These are phyloP conservation scores for Hamigera avellanea DNA, from an alignment of 495 filamentous ascomycete genomes.

Conservation along the genomic window DNA sequence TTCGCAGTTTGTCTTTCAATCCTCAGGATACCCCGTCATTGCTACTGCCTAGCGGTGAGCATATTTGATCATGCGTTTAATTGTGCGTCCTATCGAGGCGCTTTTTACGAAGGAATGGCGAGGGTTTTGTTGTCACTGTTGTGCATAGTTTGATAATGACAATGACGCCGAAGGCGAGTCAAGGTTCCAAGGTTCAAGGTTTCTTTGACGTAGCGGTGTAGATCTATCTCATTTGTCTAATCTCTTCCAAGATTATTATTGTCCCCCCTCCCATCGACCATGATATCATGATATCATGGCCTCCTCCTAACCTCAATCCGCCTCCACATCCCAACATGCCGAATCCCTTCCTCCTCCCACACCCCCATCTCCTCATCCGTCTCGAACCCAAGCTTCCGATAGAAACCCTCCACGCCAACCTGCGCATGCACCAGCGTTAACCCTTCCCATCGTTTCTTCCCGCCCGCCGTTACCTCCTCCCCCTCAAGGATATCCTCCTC, in stretches of 20 bases:
- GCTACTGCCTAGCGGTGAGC: constrained; percentile 11
- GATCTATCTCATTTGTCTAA: background rate
- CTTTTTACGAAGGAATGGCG: background rate
- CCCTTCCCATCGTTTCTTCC: constrained; percentile 61
- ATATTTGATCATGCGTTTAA: constrained; percentile 6
- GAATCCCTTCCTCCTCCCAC: constrained; percentile 79
- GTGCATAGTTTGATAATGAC: too few species aligned
- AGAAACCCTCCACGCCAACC: constrained; percentile 45
- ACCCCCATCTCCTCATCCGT: constrained; percentile 57
- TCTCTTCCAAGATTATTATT: background rate
- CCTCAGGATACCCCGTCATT: constrained; percentile 31
- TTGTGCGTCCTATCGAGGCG: background rate
- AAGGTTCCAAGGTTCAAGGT: too few species aligned
- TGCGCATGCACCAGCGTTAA: constrained; percentile 68
- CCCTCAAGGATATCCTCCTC: too few species aligned
- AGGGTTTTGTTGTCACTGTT: background rate
- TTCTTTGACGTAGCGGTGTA: too few species aligned
- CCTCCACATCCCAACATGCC: constrained; percentile 71
- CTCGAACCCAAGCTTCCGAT: constrained; percentile 55
- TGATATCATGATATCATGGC: constrained; percentile 2
- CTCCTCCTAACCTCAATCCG: constrained; percentile 14
- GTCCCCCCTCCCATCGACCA: background rate
- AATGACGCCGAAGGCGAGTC: too few species aligned
- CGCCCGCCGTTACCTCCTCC: constrained; percentile 15
- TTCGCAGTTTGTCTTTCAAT: constrained; percentile 7